A percentile compares a stretch with the other conserved stretches of the same genome.
These are phyloP conservation scores for Corylus avellana DNA, from an alignment of 306 rosid genomes.

Conservation along the genomic window DNA sequence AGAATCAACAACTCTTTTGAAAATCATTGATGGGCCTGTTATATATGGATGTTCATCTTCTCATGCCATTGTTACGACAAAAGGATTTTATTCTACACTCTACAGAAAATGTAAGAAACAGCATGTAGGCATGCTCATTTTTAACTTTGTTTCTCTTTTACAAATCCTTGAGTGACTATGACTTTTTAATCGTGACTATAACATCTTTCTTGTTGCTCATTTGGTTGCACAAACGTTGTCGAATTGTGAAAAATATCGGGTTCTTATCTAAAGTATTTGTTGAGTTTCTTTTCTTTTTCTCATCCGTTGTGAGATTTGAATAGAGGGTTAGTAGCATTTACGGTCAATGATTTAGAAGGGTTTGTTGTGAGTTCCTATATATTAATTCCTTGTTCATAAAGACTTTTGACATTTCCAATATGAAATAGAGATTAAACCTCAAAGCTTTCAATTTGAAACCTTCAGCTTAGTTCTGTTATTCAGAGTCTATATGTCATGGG, in stretches of 20 bases:
- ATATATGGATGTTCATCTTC: background rate
- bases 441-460: background rate
- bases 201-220: background rate
- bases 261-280: background rate
- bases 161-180: background rate
- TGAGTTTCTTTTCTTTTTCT: background rate
- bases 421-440: background rate
- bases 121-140: background rate
- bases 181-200: background rate
- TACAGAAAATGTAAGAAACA: background rate
- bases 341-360: background rate
- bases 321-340: background rate
- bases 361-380: background rate
- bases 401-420: background rate
- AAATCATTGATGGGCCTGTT: background rate
- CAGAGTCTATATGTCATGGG: background rate
- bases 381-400: background rate
- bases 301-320: background rate
- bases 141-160: background rate
- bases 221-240: background rate
- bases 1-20: background rate
- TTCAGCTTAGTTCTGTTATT: background rate
- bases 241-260: background rate
- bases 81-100: background rate
- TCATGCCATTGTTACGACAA: conserved; percentile 5